Conservation (phyloP, 2,329 filamentous ascomycete genomes). For the Lithohypha guttulata region DNA sequence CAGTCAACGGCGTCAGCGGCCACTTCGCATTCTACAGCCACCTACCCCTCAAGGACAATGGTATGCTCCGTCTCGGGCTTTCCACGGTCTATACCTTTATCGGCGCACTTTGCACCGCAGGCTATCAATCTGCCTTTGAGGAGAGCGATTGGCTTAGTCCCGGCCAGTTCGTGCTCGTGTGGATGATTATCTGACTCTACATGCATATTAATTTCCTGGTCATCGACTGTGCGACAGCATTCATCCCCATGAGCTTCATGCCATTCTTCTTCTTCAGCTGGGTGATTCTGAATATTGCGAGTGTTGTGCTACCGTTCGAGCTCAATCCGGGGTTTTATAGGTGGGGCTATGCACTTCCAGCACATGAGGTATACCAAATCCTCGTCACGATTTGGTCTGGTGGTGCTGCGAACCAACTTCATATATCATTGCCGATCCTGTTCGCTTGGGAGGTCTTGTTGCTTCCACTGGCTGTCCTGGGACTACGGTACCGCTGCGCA, state of each 20-base stretch:
- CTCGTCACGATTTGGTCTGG: slow-evolving; percentile 36
- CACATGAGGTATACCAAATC: slow-evolving; percentile 32
- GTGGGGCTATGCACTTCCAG: slow-evolving; percentile 32
- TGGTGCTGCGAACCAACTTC: slow-evolving; percentile 33
- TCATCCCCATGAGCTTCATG: slow-evolving; percentile 30
- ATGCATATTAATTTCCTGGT: slow-evolving; percentile 36
- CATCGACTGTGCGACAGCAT: slow-evolving; percentile 35
- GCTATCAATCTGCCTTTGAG: slow-evolving; percentile 36
- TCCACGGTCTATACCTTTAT: slow-evolving; percentile 29
- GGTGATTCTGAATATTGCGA: slow-evolving; percentile 35
- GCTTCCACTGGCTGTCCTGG: too few species aligned
- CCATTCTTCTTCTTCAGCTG: slow-evolving; percentile 36
- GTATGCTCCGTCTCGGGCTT: slow-evolving; percentile 27
- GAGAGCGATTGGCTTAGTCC: too few species aligned
- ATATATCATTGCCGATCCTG: slow-evolving; percentile 33
- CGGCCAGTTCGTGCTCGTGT: slow-evolving; percentile 33
- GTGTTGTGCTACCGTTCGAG: slow-evolving; percentile 35
- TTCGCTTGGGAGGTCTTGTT: slow-evolving; percentile 33
- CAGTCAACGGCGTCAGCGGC: slow-evolving; percentile 34
- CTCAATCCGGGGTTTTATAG: slow-evolving; percentile 33
- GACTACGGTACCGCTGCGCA: slow-evolving; percentile 13
- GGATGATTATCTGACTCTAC: slow-evolving; percentile 36
- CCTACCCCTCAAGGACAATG: slow-evolving; percentile 24
- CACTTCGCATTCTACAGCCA: slow-evolving; percentile 30
- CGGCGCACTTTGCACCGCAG: slow-evolving; percentile 32